Evolutionary conservation across 345 rosid genomes (phyloP).

Genomic region (Bretschneidera sinensis): DNA sequence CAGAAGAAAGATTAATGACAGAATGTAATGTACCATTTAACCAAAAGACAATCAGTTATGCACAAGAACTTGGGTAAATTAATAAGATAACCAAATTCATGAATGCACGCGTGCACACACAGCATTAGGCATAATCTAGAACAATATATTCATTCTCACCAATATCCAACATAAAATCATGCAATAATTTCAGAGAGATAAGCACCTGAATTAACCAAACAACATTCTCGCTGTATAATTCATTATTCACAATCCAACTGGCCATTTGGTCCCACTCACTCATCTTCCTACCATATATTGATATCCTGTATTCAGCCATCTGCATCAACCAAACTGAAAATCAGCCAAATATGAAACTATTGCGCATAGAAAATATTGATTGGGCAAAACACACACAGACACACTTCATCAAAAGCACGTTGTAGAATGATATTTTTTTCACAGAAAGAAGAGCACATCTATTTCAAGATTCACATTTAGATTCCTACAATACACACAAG

Average conservation of each 20-base stretch:
- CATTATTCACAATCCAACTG: constrained; percentile 99
- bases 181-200: background rate
- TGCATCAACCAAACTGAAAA: constrained; percentile 31
- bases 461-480: too few relatives aligned
- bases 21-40: background rate
- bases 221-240: constrained; percentile 90
- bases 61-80: background rate
- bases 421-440: too few relatives aligned
- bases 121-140: too few relatives aligned
- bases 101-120: background rate
- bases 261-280: constrained; percentile 99
- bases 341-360: constrained; percentile 3
- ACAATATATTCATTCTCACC: background rate
- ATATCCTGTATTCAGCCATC: constrained; percentile 99
- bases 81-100: too few relatives aligned
- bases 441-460: too few relatives aligned
- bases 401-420: constrained; percentile 5
- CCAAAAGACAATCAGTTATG: background rate
- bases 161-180: too few relatives aligned
- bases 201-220: constrained; percentile 99
- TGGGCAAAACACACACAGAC: background rate
- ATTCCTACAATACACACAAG: too few relatives aligned
- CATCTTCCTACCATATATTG: constrained; percentile 97
- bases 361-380: background rate
- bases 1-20: background rate